These are phyloP conservation scores for Periconia sp. DNA, from an alignment of 2,329 filamentous ascomycete genomes.

Conservation along the genomic window DNA sequence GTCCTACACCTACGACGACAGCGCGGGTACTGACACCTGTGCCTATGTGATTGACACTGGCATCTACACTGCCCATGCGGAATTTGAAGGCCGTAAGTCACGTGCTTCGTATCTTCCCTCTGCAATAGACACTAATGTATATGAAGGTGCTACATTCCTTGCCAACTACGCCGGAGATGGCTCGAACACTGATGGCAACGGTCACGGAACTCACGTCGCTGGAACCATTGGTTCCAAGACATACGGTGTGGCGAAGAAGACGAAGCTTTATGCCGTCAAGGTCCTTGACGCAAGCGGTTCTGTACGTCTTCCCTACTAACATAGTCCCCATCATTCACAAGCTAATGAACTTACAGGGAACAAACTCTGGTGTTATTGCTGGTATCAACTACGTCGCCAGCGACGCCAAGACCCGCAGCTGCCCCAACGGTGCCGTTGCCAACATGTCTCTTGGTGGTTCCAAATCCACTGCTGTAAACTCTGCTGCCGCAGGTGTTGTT, in stretches of 20 bases:
- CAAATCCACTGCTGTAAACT: slow-evolving; percentile 45
- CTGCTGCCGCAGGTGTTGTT: slow-evolving; percentile 44
- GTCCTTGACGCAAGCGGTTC: slow-evolving; percentile 44
- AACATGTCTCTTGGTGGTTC: slow-evolving; percentile 50
- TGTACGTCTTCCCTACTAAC: slow-evolving; percentile 27
- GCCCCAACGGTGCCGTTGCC: slow-evolving; percentile 44
- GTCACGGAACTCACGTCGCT: slow-evolving; percentile 48
- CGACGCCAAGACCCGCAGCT: slow-evolving; percentile 41
- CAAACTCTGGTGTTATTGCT: slow-evolving; percentile 47
- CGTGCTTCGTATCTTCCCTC: not conserved
- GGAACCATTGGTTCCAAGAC: slow-evolving; percentile 45
- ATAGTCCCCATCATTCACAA: too few relatives aligned
- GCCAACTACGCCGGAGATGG: slow-evolving; percentile 46
- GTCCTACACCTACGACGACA: slow-evolving; percentile 48
- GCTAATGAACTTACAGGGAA: slow-evolving; percentile 36
- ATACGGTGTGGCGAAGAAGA: slow-evolving; percentile 48
- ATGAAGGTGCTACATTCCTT: slow-evolving; percentile 40
- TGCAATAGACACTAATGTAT: slow-evolving; percentile 2
- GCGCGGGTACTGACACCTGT: slow-evolving; percentile 51
- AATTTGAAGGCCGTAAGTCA: slow-evolving; percentile 45
- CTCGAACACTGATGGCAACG: slow-evolving; percentile 44
- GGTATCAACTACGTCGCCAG: slow-evolving; percentile 46
- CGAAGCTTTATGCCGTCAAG: slow-evolving; percentile 49
- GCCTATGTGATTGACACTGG: slow-evolving; percentile 72
- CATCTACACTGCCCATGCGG: slow-evolving; percentile 60